phyloP scores from a whole-genome alignment of 1,284 basidiomycete species.

The Heterobasidion occidentale region DNA sequence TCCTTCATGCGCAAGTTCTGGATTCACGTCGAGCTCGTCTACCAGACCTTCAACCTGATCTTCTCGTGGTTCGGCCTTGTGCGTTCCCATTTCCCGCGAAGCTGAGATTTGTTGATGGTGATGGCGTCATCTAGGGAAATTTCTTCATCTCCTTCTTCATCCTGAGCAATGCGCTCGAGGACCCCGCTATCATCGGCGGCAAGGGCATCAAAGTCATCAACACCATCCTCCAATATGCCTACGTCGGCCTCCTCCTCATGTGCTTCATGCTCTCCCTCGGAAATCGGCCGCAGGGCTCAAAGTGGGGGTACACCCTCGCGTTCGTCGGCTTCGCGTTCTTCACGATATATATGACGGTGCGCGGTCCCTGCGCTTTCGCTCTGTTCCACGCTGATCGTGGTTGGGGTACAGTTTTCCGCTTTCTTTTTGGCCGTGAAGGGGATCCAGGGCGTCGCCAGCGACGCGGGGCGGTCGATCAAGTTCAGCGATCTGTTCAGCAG shows the following conservation, averaged over 20 bases:
- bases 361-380: constrained; percentile 17
- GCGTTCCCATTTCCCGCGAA: constrained; percentile 22
- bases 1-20: constrained; percentile 68
- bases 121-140: constrained; percentile 53
- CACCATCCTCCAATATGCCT: constrained; percentile 77
- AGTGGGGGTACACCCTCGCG: constrained; percentile 59
- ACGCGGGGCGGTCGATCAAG: constrained; percentile 37
- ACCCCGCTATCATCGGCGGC: constrained; percentile 37
- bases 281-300: constrained; percentile 85
- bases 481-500: constrained; percentile 61
- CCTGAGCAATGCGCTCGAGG: constrained; percentile 83
- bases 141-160: constrained; percentile 97
- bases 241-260: constrained; percentile 79
- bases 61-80: constrained; percentile 93
- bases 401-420: constrained; percentile 50
- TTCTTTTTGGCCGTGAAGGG: constrained; percentile 79
- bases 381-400: neutral
- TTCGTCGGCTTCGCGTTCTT: constrained; percentile 27
- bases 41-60: constrained; percentile 83
- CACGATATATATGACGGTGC: constrained; percentile 87
- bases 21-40: constrained; percentile 78
- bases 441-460: constrained; percentile 48
- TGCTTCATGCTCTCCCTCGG: constrained; percentile 97
- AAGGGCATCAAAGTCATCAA: constrained; percentile 69
- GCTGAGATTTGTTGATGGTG: neutral